phyloP scores from a whole-genome alignment of 2,329 filamentous ascomycete genomes.

The Penicillium sp. region DNA sequence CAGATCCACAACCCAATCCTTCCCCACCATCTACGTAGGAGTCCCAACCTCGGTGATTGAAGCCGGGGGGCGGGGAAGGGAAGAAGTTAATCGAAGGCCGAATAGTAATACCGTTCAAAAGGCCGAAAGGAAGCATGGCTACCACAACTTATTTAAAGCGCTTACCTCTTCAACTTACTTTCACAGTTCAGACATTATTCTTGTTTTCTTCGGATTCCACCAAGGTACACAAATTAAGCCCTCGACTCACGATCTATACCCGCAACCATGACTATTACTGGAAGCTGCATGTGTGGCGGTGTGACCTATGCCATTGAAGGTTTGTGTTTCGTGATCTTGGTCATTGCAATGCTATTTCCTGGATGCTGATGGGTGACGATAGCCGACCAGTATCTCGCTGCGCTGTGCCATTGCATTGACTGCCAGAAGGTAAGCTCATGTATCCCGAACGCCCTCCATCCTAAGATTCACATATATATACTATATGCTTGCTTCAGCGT shows the following conservation, averaged over 20 bases:
- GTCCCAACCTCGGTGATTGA: conserved; percentile 11
- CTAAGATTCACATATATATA: background rate
- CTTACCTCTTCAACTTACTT: background rate
- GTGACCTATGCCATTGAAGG: conserved; percentile 33
- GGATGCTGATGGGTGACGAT: background rate
- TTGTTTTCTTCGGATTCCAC: conserved; percentile 15
- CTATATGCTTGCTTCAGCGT: background rate
- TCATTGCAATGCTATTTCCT: background rate
- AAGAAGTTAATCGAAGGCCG: background rate
- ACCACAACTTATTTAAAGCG: background rate
- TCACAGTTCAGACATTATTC: too few species aligned
- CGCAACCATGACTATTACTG: conserved; percentile 26
- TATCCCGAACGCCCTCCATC: background rate
- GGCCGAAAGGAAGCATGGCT: background rate
- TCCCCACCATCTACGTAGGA: background rate
- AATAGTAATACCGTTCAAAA: background rate
- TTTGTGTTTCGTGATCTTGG: conserved; percentile 9
- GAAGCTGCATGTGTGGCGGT: conserved; percentile 39
- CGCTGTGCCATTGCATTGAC: conserved; percentile 56
- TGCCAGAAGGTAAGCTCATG: conserved; percentile 53
- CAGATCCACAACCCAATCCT: background rate
- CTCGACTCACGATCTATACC: background rate
- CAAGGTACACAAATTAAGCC: conserved; percentile 15
- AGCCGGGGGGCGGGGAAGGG: background rate
- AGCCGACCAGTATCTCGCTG: conserved; percentile 48